phyloP scores from a whole-genome alignment of 495 filamentous ascomycete genomes.

The Penicillium nucicola region DNA sequence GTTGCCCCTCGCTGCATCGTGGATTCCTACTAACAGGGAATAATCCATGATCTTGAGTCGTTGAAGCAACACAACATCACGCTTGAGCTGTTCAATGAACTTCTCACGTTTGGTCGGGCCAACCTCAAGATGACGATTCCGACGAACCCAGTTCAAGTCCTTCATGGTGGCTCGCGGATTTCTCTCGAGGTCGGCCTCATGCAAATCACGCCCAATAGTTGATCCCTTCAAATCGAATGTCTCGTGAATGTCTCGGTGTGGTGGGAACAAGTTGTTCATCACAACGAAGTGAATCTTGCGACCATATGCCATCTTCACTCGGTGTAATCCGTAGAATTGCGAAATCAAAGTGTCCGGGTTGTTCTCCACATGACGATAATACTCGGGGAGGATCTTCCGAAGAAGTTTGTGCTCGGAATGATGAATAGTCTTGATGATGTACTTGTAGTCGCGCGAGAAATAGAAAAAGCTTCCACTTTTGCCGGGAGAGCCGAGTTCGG shows the following conservation, averaged over 20 bases:
- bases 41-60: constrained; percentile 97
- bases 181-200: constrained; percentile 78
- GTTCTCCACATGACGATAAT: constrained; percentile 87
- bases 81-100: constrained; percentile 84
- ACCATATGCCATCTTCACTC: constrained; percentile 97
- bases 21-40: constrained; percentile 90
- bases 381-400: constrained; percentile 85
- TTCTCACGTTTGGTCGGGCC: constrained; percentile 79
- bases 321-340: constrained; percentile 96
- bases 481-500: constrained; percentile 92
- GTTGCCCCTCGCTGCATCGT: constrained; percentile 85
- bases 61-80: constrained; percentile 82
- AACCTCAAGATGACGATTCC: constrained; percentile 80
- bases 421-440: constrained; percentile 99
- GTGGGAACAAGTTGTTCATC: constrained; percentile 99
- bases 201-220: constrained; percentile 86
- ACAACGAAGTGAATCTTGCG: constrained; percentile 99
- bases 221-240: constrained; percentile 99
- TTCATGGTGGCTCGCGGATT: constrained; percentile 95
- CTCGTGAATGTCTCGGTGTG: constrained; percentile 94
- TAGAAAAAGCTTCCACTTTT: constrained; percentile 99
- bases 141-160: constrained; percentile 93
- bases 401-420: constrained; percentile 95
- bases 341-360: constrained; percentile 97
- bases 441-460: constrained; percentile 99